phyloP scores from a whole-genome alignment of 148 eudicot genomes.

The Vaccinium macrocarpon region DNA sequence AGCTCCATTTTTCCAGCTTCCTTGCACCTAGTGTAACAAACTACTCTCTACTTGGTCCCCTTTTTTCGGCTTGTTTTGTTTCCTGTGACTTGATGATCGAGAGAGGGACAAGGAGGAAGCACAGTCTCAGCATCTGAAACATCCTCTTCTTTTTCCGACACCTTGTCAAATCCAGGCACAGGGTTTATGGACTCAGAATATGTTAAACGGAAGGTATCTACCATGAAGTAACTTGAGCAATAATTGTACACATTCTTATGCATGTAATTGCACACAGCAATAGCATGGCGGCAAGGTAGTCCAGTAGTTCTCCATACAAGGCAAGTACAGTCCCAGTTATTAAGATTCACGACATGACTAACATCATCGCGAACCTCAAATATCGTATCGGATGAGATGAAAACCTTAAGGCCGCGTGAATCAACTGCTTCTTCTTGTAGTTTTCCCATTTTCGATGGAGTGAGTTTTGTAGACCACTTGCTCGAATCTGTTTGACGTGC shows the following conservation, averaged over 20 bases:
- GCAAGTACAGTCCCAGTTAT: conserved; percentile 46
- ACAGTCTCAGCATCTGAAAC: conserved; percentile 22
- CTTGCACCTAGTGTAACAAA: background rate
- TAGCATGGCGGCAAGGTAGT: conserved; percentile 50
- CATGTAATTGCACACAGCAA: conserved; percentile 38
- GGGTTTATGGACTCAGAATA: conserved; percentile 37
- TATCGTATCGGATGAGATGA: conserved; percentile 44
- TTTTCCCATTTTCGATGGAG: conserved; percentile 40
- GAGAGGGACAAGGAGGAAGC: conserved; percentile 42
- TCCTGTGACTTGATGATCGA: conserved; percentile 20
- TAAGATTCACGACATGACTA: conserved; percentile 44
- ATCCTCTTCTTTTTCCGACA: conserved; percentile 19
- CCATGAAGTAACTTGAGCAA: conserved; percentile 41
- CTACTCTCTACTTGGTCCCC: conserved; percentile 3
- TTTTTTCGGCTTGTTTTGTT: conserved; percentile 21
- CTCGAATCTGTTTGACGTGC: conserved; percentile 27
- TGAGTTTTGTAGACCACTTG: conserved; percentile 37
- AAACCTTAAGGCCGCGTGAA: conserved; percentile 37
- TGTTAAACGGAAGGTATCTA: conserved; percentile 33
- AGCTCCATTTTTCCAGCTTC: background rate
- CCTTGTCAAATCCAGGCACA: conserved; percentile 24
- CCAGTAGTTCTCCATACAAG: conserved; percentile 42
- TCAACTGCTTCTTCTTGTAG: conserved; percentile 31
- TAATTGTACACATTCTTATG: conserved; percentile 33
- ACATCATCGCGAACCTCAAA: conserved; percentile 54